A percentile compares a stretch with the other conserved stretches of the same genome.
These are phyloP conservation scores for Davidsoniella neocaledoniae DNA, from an alignment of 2,329 filamentous ascomycete genomes.

Conservation along the genomic window DNA sequence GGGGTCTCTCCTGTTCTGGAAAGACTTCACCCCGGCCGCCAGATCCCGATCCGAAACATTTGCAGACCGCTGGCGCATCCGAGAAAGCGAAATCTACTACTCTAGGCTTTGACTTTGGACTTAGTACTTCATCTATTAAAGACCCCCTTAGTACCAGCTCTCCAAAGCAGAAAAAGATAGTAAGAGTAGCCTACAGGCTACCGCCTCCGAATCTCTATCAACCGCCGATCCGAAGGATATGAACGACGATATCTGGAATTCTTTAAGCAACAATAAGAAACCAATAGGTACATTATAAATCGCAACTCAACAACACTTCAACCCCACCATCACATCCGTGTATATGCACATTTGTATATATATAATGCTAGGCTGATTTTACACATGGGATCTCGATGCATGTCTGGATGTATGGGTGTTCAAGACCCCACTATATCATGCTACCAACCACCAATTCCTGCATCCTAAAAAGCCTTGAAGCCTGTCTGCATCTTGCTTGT, in stretches of 20 bases:
- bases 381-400: no score
- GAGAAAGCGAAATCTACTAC: neutral
- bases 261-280: conserved; percentile 3
- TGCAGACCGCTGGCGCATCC: neutral
- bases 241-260: conserved; percentile 9
- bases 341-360: no score
- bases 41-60: neutral
- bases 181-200: neutral
- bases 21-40: neutral
- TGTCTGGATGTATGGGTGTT: no score
- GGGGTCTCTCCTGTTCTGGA: neutral
- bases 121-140: neutral
- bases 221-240: conserved; percentile 2
- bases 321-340: no score
- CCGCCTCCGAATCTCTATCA: neutral
- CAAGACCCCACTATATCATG: neutral
- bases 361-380: neutral
- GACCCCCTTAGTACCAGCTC: neutral
- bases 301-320: neutral
- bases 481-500: no score
- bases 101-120: no score
- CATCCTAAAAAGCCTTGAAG: neutral
- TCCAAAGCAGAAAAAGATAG: neutral
- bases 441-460: conserved; percentile 6
- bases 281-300: neutral